Percentiles rank a stretch among this genome's conserved stretches.
These are phyloP conservation scores for Naematelia aurantialba DNA, from an alignment of 768 basidiomycete species.

Conservation along the genomic window DNA sequence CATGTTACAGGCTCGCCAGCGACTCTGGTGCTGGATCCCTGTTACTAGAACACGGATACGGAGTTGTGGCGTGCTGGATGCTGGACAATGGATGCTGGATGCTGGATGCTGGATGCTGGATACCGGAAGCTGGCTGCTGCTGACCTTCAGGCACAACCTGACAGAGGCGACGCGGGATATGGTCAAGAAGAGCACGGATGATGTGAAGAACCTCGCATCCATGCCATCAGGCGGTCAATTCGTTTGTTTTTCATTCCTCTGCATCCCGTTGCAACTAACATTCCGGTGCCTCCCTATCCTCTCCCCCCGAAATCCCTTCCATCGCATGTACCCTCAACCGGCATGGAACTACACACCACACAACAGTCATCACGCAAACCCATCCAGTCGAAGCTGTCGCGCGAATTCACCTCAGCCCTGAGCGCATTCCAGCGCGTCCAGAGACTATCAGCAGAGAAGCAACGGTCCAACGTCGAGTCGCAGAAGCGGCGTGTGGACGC, in stretches of 20 bases:
- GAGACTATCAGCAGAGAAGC: slow-evolving; percentile 81
- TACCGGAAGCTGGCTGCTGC: background rate
- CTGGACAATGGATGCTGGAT: too few relatives aligned
- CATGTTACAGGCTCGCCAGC: too few relatives aligned
- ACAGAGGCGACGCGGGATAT: slow-evolving; percentile 91
- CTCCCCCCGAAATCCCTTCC: background rate
- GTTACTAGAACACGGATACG: too few relatives aligned
- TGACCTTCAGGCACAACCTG: slow-evolving; percentile 71
- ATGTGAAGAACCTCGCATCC: slow-evolving; percentile 79
- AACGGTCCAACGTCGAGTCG: slow-evolving; percentile 80
- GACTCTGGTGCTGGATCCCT: too few relatives aligned
- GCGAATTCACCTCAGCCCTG: slow-evolving; percentile 84
- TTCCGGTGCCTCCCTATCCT: background rate
- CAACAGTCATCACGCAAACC: slow-evolving; percentile 40
- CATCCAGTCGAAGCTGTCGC: slow-evolving; percentile 81
- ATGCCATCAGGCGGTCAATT: slow-evolving; percentile 53
- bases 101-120: slow-evolving; percentile 3
- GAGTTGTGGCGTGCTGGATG: too few relatives aligned
- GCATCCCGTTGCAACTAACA: background rate
- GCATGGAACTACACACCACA: background rate
- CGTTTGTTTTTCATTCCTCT: slow-evolving; percentile 16
- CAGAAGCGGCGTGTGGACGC: slow-evolving; percentile 82
- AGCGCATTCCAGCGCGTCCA: slow-evolving; percentile 89
- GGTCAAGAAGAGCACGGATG: slow-evolving; percentile 88
- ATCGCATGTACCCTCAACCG: background rate